Percentiles rank a stretch among this genome's conserved stretches.
Conservation (phyloP, 345 rosid species). For the Psidium guajava region DNA sequence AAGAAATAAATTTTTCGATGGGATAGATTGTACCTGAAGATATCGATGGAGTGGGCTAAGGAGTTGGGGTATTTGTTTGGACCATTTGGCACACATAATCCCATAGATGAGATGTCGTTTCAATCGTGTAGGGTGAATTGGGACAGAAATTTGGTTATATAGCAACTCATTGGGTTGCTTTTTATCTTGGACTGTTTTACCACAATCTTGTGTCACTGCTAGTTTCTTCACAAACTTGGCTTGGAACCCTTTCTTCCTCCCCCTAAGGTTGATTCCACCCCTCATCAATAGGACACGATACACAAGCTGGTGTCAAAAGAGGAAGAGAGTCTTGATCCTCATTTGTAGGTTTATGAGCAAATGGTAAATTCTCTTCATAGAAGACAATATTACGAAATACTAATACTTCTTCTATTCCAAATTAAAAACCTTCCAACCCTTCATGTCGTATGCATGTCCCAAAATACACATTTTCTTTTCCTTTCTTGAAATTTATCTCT, state of each 20-base stretch:
- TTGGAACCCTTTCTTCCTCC: neutral
- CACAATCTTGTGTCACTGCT: neutral
- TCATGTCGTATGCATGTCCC: neutral
- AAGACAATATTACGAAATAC: neutral
- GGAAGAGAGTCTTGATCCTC: neutral
- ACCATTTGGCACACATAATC: neutral
- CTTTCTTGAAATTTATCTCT: neutral
- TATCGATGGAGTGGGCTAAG: neutral
- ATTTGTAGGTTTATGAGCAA: neutral
- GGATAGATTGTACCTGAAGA: neutral
- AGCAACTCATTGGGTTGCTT: neutral
- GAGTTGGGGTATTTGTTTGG: neutral
- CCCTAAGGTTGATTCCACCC: neutral
- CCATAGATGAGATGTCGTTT: neutral
- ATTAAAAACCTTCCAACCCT: neutral
- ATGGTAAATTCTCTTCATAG: neutral
- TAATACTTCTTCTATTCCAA: neutral
- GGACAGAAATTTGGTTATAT: neutral
- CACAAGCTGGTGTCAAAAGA: neutral
- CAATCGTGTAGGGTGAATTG: fast-evolving
- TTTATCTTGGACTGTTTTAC: neutral
- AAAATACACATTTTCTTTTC: neutral
- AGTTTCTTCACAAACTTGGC: neutral
- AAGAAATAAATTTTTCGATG: neutral
- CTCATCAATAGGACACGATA: neutral